Evolutionary conservation across 176 grass and related monocot species (phyloP).

Genomic region (Echinochloa phyllopogon): DNA sequence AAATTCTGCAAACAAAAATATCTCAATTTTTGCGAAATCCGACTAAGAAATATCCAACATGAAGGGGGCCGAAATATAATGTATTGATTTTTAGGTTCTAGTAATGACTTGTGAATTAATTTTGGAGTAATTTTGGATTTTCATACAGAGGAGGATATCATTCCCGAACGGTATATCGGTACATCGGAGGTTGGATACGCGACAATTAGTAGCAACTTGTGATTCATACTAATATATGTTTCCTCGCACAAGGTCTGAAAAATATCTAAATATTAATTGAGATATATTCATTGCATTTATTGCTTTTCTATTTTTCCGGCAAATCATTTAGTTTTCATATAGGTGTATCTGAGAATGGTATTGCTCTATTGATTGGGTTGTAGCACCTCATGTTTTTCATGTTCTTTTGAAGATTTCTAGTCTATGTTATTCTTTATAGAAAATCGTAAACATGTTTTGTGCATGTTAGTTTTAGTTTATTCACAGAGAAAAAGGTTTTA

Average conservation of each 20-base stretch:
- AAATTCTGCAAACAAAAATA: too few relatives aligned
- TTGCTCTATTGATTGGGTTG: background rate
- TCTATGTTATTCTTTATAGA: background rate
- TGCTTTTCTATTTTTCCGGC: background rate
- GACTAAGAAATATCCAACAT: background rate
- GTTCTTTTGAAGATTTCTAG: background rate
- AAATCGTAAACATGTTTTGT: background rate
- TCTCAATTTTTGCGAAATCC: too few relatives aligned
- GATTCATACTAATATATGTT: too few relatives aligned
- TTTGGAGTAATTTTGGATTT: too few relatives aligned
- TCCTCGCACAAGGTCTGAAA: too few relatives aligned
- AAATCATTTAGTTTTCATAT: background rate
- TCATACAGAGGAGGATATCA: too few relatives aligned
- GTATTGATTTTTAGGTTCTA: background rate
- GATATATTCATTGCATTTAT: background rate
- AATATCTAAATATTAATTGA: background rate
- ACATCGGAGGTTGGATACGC: background rate
- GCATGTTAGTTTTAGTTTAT: background rate
- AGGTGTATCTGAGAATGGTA: background rate
- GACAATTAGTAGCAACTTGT: background rate
- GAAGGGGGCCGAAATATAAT: background rate
- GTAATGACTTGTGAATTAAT: background rate
- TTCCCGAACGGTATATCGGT: background rate
- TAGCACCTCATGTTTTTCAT: background rate
- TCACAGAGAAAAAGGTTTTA: background rate